These are phyloP conservation scores for Colletotrichum sp. DNA, from an alignment of 2,329 filamentous ascomycete species.

Conservation along the genomic window DNA sequence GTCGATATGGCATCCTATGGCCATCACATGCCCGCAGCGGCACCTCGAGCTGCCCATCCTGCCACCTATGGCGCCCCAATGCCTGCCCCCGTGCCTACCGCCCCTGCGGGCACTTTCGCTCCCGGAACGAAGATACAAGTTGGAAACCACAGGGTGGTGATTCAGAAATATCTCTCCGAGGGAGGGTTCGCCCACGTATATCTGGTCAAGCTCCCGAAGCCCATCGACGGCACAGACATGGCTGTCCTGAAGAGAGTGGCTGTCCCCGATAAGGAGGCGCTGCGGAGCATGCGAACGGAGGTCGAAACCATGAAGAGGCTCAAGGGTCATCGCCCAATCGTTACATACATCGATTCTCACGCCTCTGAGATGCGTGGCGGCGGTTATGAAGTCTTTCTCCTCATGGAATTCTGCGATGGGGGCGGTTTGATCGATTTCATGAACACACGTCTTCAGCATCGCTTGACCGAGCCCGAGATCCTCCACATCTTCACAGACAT, in stretches of 20 bases:
- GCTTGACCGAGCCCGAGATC: slow-evolving; percentile 96
- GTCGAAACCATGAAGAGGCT: slow-evolving; percentile 99
- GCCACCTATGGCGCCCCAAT: slow-evolving; percentile 49
- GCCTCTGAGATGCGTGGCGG: slow-evolving; percentile 91
- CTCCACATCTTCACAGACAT: slow-evolving; percentile 96
- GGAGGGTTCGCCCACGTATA: slow-evolving; percentile 99
- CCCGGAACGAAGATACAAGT: slow-evolving; percentile 97
- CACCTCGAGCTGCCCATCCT: slow-evolving; percentile 34
- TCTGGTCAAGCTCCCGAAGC: slow-evolving; percentile 83
- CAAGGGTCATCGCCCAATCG: slow-evolving; percentile 94
- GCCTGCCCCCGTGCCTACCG: slow-evolving; percentile 41
- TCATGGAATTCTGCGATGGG: slow-evolving; percentile 97
- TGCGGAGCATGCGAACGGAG: slow-evolving; percentile 96
- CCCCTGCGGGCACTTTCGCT: slow-evolving; percentile 85
- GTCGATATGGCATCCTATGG: slow-evolving; percentile 19
- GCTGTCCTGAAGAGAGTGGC: slow-evolving; percentile 95
- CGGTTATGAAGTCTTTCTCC: slow-evolving; percentile 95
- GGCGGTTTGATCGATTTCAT: slow-evolving; percentile 99
- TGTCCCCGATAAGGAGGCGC: slow-evolving; percentile 91
- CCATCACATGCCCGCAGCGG: slow-evolving; percentile 18
- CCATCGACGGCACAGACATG: slow-evolving; percentile 78
- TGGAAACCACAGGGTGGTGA: slow-evolving; percentile 88
- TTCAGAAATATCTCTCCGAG: slow-evolving; percentile 97
- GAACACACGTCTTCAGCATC: slow-evolving; percentile 96
- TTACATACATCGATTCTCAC: slow-evolving; percentile 98